phyloP scores from a whole-genome alignment of 2,329 filamentous ascomycete species.

The Colletotrichum melonis region DNA sequence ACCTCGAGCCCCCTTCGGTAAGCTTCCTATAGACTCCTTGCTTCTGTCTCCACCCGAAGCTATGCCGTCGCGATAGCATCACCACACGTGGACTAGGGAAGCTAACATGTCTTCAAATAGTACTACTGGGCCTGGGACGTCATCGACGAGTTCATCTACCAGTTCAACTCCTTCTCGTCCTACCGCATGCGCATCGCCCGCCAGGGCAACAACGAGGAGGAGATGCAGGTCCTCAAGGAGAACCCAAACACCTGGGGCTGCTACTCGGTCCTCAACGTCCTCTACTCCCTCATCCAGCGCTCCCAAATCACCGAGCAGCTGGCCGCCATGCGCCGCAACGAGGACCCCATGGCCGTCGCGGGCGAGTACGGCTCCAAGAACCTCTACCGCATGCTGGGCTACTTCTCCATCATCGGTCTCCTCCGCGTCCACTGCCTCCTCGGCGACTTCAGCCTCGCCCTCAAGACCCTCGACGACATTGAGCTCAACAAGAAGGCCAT shows the following conservation, averaged over 20 bases:
- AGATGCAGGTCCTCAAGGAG: conserved; percentile 89
- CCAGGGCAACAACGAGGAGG: conserved; percentile 87
- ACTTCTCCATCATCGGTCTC: conserved; percentile 98
- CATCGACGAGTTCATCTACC: conserved; percentile 99
- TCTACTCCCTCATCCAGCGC: conserved; percentile 98
- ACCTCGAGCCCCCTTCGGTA: conserved; percentile 96
- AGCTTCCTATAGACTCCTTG: conserved; percentile 55
- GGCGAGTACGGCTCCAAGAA: conserved; percentile 96
- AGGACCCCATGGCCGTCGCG: conserved; percentile 87
- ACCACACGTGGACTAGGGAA: background rate
- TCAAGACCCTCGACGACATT: conserved; percentile 99
- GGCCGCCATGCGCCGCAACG: conserved; percentile 91
- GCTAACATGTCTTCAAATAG: conserved; percentile 57
- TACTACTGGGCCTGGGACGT: conserved; percentile 99
- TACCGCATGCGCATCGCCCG: conserved; percentile 94
- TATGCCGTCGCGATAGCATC: background rate
- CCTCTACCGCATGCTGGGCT: conserved; percentile 97
- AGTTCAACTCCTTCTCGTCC: conserved; percentile 99
- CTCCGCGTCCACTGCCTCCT: conserved; percentile 96
- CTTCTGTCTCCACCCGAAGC: too few relatives aligned
- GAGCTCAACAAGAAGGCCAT: conserved; percentile 99
- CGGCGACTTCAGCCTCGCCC: conserved; percentile 95
- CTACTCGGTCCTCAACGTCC: conserved; percentile 98
- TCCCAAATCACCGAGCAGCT: conserved; percentile 99
- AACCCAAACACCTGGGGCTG: conserved; percentile 99